Percentiles rank a stretch among this genome's conserved stretches.
Conservation (phyloP, 73 alveolate species). For the Tetrahymena thermophila region DNA sequence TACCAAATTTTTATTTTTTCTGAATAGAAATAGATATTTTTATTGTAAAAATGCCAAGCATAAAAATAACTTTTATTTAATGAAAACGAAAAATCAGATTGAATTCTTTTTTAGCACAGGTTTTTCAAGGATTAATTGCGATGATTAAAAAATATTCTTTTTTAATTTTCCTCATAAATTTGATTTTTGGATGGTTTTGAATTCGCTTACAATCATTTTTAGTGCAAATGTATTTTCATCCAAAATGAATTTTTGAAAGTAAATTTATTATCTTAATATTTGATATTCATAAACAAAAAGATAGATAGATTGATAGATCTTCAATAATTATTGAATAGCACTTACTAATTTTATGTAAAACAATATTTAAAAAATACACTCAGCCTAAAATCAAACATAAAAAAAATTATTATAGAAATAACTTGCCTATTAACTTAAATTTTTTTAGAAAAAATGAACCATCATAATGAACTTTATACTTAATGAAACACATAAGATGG, state of each 20-base stretch:
- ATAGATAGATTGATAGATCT: neutral
- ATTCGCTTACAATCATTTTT: neutral
- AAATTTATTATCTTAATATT: too few species aligned
- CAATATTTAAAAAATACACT: neutral
- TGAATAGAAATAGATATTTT: too few species aligned
- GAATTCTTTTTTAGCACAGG: too few species aligned
- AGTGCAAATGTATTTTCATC: neutral
- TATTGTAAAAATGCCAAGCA: too few species aligned
- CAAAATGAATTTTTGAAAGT: neutral
- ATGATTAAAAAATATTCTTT: too few species aligned
- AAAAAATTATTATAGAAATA: neutral
- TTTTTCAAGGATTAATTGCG: too few species aligned
- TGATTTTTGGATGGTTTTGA: neutral
- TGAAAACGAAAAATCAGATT: too few species aligned
- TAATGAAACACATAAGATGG: neutral
- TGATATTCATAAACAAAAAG: neutral
- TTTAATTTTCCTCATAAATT: neutral
- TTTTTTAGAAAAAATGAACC: too few species aligned
- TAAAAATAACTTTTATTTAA: too few species aligned
- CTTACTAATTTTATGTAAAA: neutral
- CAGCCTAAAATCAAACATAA: neutral
- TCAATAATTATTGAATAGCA: neutral
- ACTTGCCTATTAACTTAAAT: too few species aligned
- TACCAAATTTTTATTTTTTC: too few species aligned
- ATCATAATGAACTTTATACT: neutral